Conservation (phyloP, 2,329 filamentous ascomycete genomes). For the Harringtonia lauricola region DNA sequence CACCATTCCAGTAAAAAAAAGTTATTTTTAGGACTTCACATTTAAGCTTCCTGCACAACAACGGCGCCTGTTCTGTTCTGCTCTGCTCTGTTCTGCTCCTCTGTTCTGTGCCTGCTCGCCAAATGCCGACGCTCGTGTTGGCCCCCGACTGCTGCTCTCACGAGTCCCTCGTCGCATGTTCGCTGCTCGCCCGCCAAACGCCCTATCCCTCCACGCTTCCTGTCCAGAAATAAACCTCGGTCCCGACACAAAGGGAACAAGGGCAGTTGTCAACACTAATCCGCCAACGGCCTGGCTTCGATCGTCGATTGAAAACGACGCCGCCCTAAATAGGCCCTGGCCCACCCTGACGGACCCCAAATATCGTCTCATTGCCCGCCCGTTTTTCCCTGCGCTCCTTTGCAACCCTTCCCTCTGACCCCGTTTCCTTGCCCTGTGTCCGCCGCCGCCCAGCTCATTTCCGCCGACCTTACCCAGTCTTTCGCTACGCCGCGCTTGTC, state of each 20-base stretch:
- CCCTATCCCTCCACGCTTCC: too few relatives aligned
- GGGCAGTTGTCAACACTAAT: too few relatives aligned
- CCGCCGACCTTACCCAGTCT: neutral
- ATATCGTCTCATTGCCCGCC: constrained; percentile 4
- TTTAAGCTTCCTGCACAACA: constrained; percentile 9
- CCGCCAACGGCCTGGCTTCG: too few relatives aligned
- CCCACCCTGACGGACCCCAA: neutral
- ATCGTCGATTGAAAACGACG: too few relatives aligned
- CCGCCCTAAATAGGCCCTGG: neutral
- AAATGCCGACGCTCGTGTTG: too few relatives aligned
- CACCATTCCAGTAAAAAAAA: constrained; percentile 6
- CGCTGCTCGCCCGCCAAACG: neutral
- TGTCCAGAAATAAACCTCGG: too few relatives aligned
- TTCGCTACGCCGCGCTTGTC: neutral
- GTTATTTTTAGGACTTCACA: constrained; percentile 12
- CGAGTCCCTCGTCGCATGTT: too few relatives aligned
- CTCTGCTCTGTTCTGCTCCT: too few relatives aligned
- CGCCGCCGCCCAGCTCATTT: neutral
- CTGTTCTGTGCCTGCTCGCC: too few relatives aligned
- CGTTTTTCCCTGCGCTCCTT: neutral
- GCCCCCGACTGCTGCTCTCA: too few relatives aligned
- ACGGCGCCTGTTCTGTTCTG: too few relatives aligned
- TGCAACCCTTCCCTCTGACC: neutral
- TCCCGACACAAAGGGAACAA: too few relatives aligned
- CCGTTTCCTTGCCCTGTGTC: neutral